These are phyloP conservation scores for Citeromyces hawaiiensis DNA, from an alignment of 1,139 yeast species.

Conservation along the genomic window DNA sequence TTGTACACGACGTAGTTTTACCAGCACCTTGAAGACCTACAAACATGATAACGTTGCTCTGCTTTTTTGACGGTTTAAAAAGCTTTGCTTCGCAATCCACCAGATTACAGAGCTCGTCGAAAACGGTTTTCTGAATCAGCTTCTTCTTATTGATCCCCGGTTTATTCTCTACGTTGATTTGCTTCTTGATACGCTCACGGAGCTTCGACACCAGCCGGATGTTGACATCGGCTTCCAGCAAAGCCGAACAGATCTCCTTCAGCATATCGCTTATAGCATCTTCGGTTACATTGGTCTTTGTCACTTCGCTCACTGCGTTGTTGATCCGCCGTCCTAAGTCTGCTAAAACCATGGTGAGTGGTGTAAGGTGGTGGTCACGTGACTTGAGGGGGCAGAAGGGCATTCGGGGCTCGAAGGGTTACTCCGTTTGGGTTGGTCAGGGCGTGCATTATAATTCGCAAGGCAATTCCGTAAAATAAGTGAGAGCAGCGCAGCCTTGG, in stretches of 20 bases:
- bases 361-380: background rate
- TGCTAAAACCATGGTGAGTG: slow-evolving; percentile 67
- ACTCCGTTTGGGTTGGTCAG: too few species aligned
- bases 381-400: background rate
- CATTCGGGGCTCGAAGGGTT: too few species aligned
- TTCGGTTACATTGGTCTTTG: slow-evolving; percentile 48
- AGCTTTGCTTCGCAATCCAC: slow-evolving; percentile 63
- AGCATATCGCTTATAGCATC: slow-evolving; percentile 55
- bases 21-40: slow-evolving; percentile 99
- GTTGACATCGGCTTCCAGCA: slow-evolving; percentile 87
- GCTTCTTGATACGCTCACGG: slow-evolving; percentile 59
- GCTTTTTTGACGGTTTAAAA: slow-evolving; percentile 78
- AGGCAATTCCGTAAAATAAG: too few species aligned
- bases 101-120: slow-evolving; percentile 77
- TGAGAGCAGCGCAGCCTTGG: too few species aligned
- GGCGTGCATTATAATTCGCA: too few species aligned
- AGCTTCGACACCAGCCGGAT: slow-evolving; percentile 68
- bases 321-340: slow-evolving; percentile 85
- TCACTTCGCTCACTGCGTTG: slow-evolving; percentile 58
- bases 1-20: slow-evolving; percentile 95
- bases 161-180: slow-evolving; percentile 34
- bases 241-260: slow-evolving; percentile 82
- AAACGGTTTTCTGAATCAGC: slow-evolving; percentile 80
- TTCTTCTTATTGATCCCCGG: slow-evolving; percentile 58
- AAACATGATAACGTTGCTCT: slow-evolving; percentile 75